These are phyloP conservation scores for Boletus rubropictus DNA, from an alignment of 768 basidiomycete genomes.

Conservation along the genomic window DNA sequence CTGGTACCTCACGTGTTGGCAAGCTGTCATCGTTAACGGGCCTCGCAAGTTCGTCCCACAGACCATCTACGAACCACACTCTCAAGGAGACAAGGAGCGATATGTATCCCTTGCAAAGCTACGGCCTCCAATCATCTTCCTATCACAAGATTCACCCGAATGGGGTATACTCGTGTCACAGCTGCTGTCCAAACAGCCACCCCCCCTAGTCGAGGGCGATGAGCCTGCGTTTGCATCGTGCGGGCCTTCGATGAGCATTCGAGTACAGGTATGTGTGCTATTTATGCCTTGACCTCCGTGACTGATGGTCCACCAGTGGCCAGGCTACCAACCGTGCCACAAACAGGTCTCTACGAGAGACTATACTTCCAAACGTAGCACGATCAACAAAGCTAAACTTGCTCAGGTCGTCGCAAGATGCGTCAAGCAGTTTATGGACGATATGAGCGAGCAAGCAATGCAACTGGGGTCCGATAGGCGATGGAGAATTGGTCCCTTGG, in stretches of 20 bases:
- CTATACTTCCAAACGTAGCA: constrained; percentile 60
- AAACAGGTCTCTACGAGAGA: constrained; percentile 69
- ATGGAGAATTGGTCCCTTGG: constrained; percentile 15
- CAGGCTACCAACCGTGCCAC: constrained; percentile 65
- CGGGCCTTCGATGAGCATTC: constrained; percentile 67
- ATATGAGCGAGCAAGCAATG: constrained; percentile 4
- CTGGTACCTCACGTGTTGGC: background rate
- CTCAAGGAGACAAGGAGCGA: constrained; percentile 61
- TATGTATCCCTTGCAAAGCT: constrained; percentile 63
- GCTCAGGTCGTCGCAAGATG: constrained; percentile 69
- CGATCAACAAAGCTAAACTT: constrained; percentile 62
- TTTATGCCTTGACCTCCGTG: background rate
- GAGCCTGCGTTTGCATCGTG: constrained; percentile 58
- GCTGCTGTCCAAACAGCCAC: constrained; percentile 50
- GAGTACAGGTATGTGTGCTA: constrained; percentile 46
- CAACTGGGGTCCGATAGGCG: background rate
- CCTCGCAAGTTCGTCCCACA: constrained; percentile 56
- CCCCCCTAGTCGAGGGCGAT: constrained; percentile 46
- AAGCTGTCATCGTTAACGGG: constrained; percentile 20
- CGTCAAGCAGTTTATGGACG: constrained; percentile 28
- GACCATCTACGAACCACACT: constrained; percentile 62
- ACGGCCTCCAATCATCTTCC: constrained; percentile 57
- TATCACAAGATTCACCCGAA: constrained; percentile 43
- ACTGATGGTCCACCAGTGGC: constrained; percentile 48
- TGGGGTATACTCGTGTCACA: constrained; percentile 56